Conservation (phyloP, 2,329 filamentous ascomycete species). For the Ampelomyces quisqualis region DNA sequence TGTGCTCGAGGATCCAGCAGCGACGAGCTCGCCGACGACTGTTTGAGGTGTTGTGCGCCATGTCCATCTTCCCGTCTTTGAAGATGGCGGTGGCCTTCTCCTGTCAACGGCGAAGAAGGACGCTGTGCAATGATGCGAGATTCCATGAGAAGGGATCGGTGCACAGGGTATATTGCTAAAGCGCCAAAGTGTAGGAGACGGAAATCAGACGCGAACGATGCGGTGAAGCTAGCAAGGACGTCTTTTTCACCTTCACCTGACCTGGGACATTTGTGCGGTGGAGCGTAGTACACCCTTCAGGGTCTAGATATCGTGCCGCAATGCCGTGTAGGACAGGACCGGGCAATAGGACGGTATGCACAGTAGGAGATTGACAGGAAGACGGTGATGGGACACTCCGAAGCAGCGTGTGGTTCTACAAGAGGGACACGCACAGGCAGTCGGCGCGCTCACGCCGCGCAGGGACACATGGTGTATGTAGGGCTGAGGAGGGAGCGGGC, state of each 20-base stretch:
- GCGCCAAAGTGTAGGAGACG: slow-evolving; percentile 11
- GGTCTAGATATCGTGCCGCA: slow-evolving; percentile 22
- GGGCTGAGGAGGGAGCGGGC: slow-evolving; percentile 28
- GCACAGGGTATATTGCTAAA: slow-evolving; percentile 37
- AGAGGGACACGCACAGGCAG: slow-evolving; percentile 35
- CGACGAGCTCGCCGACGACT: slow-evolving; percentile 28
- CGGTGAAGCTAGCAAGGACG: slow-evolving; percentile 9
- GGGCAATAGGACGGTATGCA: slow-evolving; percentile 14
- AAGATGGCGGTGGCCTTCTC: slow-evolving; percentile 16
- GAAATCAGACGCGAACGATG: slow-evolving; percentile 10
- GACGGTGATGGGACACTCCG: slow-evolving; percentile 23
- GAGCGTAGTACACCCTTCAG: slow-evolving; percentile 25
- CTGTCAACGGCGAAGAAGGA: slow-evolving; percentile 16
- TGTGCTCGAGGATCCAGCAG: slow-evolving; percentile 43
- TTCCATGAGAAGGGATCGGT: slow-evolving; percentile 34
- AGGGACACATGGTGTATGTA: slow-evolving; percentile 22
- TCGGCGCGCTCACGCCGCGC: slow-evolving; percentile 35
- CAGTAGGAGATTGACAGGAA: slow-evolving; percentile 9
- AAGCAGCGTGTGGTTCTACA: slow-evolving; percentile 41
- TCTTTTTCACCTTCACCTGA: slow-evolving; percentile 23
- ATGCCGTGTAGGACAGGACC: slow-evolving; percentile 29
- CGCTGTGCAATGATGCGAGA: slow-evolving; percentile 24
- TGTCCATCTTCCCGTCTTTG: slow-evolving; percentile 16
- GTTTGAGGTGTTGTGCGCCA: slow-evolving; percentile 5
- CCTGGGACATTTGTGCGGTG: slow-evolving; percentile 29